A percentile compares a stretch with the other conserved stretches of the same genome.
These are phyloP conservation scores for Aspergillus ellipticus DNA, from an alignment of 495 filamentous ascomycete species.

Conservation along the genomic window DNA sequence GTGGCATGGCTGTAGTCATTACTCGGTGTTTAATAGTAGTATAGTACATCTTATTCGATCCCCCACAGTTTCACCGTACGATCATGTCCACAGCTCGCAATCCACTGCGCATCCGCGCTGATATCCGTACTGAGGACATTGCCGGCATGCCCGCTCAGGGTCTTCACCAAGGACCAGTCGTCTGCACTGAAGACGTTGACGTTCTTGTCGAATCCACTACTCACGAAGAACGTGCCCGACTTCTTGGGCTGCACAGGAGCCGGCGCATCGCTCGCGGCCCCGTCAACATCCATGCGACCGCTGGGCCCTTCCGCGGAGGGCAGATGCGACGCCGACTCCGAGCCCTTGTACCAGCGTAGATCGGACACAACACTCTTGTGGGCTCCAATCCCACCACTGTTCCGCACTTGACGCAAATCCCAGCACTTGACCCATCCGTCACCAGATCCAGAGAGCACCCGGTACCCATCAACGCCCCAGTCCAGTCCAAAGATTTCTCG, in stretches of 20 bases:
- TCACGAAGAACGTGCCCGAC: constrained; percentile 85
- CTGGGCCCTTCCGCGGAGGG: constrained; percentile 57
- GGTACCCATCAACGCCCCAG: constrained; percentile 87
- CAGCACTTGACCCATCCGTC: constrained; percentile 98
- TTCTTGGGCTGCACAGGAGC: constrained; percentile 49
- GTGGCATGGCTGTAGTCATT: too few species aligned
- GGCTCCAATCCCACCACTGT: constrained; percentile 79
- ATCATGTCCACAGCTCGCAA: constrained; percentile 89
- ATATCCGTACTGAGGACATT: constrained; percentile 89
- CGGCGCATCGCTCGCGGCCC: constrained; percentile 24
- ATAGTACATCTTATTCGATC: constrained; percentile 56
- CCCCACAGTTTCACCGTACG: constrained; percentile 96
- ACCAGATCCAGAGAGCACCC: constrained; percentile 82
- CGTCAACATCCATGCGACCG: constrained; percentile 56
- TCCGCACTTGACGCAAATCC: constrained; percentile 87
- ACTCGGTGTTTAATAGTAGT: neutral
- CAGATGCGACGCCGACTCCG: constrained; percentile 51
- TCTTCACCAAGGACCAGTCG: constrained; percentile 89
- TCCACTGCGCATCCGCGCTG: constrained; percentile 80
- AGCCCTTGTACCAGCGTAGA: constrained; percentile 88
- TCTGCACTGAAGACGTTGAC: constrained; percentile 95
- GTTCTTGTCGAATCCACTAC: constrained; percentile 88
- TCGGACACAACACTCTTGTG: constrained; percentile 91
- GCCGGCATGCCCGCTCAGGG: constrained; percentile 82
- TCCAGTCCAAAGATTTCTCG: constrained; percentile 88